Evolutionary conservation across 345 rosid genomes (phyloP).

Genomic region (Leavenworthia alabamica): DNA sequence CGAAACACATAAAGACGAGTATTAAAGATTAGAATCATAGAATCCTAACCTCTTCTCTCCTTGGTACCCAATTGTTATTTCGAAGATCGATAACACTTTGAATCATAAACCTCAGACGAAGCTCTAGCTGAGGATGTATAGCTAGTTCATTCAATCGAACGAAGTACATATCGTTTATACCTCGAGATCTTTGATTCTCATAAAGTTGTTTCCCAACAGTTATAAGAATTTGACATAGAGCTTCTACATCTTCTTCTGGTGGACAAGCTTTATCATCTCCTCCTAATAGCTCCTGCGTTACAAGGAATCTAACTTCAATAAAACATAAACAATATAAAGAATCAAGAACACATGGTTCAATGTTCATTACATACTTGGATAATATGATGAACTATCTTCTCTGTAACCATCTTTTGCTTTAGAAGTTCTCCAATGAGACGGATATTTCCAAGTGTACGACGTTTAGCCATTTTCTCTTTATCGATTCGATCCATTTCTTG

Average conservation of each 20-base stretch:
- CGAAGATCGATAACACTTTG: conserved; percentile 73
- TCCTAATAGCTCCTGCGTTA: conserved; percentile 73
- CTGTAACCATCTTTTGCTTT: conserved; percentile 92
- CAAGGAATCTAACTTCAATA: neutral
- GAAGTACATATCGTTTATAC: conserved; percentile 62
- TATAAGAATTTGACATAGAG: conserved; percentile 66
- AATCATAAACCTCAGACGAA: conserved; percentile 73
- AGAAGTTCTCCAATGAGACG: conserved; percentile 88
- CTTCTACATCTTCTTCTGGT: conserved; percentile 83
- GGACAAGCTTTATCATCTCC: conserved; percentile 52
- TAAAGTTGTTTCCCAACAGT: conserved; percentile 91
- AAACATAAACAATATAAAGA: neutral
- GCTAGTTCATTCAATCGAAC: conserved; percentile 52
- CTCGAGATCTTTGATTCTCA: conserved; percentile 51
- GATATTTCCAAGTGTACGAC: conserved; percentile 80
- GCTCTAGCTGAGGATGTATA: conserved; percentile 53
- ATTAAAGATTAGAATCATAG: neutral
- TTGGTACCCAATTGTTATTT: conserved; percentile 70
- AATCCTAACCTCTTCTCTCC: conserved; percentile 87
- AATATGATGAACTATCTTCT: conserved; percentile 76
- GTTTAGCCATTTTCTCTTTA: conserved; percentile 65
- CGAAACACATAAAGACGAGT: neutral
- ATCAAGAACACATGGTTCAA: neutral
- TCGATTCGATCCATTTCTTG: conserved; percentile 77
- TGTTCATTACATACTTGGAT: conserved; percentile 57